phyloP scores from a whole-genome alignment of 192 early-diverging fungal species.

The Coemansia sp. region DNA sequence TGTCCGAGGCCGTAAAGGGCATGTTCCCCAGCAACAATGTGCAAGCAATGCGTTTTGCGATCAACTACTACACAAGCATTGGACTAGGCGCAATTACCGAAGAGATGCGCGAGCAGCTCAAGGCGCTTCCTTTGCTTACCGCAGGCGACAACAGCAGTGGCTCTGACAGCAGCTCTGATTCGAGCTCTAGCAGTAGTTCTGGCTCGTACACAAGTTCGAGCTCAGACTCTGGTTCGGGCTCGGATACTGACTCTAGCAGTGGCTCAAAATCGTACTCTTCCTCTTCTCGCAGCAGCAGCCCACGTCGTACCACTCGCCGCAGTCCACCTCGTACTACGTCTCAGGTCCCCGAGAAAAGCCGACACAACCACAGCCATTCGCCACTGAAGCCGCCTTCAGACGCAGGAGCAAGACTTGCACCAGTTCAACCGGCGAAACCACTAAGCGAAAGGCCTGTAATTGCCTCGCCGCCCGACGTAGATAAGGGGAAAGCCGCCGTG shows the following conservation, averaged over 20 bases:
- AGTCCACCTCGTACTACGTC: neutral
- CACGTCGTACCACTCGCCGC: constrained; percentile 3
- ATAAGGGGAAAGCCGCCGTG: neutral
- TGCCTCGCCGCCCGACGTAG: neutral
- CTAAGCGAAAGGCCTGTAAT: neutral
- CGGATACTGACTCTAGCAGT: constrained; percentile 21
- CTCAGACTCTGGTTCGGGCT: constrained; percentile 30
- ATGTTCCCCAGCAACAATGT: constrained; percentile 92
- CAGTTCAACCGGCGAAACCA: neutral
- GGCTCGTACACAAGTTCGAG: constrained; percentile 4
- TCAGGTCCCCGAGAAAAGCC: neutral
- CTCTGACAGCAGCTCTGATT: constrained; percentile 26
- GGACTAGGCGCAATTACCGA: constrained; percentile 91
- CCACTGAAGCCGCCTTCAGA: neutral
- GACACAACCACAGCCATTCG: neutral
- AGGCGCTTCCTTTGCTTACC: constrained; percentile 52
- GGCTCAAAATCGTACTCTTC: constrained; percentile 29
- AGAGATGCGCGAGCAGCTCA: constrained; percentile 87
- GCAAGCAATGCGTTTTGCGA: constrained; percentile 89
- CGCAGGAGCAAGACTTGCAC: neutral
- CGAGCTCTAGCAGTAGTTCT: constrained; percentile 29
- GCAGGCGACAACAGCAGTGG: constrained; percentile 17
- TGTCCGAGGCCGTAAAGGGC: constrained; percentile 78
- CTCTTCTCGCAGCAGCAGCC: constrained; percentile 25
- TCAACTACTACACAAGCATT: constrained; percentile 98